phyloP scores from a whole-genome alignment of 345 rosid species.

The Eucalyptus leucophloia region DNA sequence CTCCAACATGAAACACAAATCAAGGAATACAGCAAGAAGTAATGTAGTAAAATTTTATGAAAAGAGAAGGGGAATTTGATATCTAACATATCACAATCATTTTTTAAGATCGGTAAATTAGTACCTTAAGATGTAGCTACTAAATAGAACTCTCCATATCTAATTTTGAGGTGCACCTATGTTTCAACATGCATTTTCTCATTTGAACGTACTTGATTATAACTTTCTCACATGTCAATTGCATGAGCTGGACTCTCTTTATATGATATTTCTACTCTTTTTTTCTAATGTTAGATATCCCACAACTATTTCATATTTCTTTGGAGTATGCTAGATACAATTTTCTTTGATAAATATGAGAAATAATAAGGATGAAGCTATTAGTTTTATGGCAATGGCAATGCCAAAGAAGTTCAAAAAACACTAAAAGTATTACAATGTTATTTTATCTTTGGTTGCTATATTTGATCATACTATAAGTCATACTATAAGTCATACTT shows the following conservation, averaged over 20 bases:
- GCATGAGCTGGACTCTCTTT: neutral
- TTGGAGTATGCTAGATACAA: too few species aligned
- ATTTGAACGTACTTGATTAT: neutral
- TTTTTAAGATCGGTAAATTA: too few species aligned
- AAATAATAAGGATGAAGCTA: too few species aligned
- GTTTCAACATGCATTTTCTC: neutral
- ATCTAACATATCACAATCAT: neutral
- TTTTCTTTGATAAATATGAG: too few species aligned
- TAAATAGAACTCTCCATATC: neutral
- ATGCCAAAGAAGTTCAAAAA: too few species aligned
- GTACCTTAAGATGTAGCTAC: neutral
- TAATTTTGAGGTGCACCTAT: neutral
- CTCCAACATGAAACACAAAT: neutral
- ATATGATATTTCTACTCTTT: neutral
- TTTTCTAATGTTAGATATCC: neutral
- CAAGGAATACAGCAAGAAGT: neutral
- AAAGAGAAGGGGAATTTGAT: neutral
- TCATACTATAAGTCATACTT: rapidly evolving
- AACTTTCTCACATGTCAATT: neutral
- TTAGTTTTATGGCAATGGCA: too few species aligned
- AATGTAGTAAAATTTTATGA: neutral
- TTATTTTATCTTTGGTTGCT: too few species aligned
- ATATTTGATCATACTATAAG: too few species aligned
- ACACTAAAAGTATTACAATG: too few species aligned
- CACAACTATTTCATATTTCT: neutral